phyloP scores from a whole-genome alignment of 495 filamentous ascomycete species.

The Aspergillus sclerotiicarbonarius region DNA sequence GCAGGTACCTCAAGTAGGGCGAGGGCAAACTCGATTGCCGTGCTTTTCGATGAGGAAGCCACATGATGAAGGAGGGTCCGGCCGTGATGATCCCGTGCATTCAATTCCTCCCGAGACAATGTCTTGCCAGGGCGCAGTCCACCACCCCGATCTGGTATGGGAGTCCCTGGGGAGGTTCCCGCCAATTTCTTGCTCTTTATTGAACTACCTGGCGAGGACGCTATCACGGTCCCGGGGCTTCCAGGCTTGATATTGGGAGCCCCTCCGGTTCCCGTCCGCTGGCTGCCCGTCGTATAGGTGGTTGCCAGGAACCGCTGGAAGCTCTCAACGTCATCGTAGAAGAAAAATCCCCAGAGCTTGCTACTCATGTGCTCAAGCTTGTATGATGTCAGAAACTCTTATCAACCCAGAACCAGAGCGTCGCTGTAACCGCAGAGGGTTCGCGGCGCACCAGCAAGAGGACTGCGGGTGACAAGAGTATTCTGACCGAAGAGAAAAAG shows the following conservation, averaged over 20 bases:
- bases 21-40: conserved; percentile 67
- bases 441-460: conserved; percentile 84
- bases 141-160: conserved; percentile 24
- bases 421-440: conserved; percentile 77
- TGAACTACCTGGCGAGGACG: conserved; percentile 46
- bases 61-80: conserved; percentile 84
- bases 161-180: conserved; percentile 30
- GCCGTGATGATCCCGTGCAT: conserved; percentile 74
- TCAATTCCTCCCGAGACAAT: conserved; percentile 70
- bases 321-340: conserved; percentile 90
- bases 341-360: conserved; percentile 91
- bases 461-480: conserved; percentile 43
- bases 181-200: conserved; percentile 40
- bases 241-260: conserved; percentile 39
- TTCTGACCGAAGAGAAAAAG: conserved; percentile 23
- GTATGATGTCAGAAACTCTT: conserved; percentile 49
- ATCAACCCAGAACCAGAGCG: conserved; percentile 68
- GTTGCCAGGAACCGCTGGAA: conserved; percentile 81
- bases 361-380: conserved; percentile 80
- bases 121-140: conserved; percentile 17
- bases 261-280: conserved; percentile 33
- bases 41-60: conserved; percentile 67
- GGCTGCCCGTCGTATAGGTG: conserved; percentile 46
- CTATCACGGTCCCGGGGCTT: conserved; percentile 46
- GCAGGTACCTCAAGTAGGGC: conserved; percentile 76